Conservation (phyloP, 176 grass and related monocot genomes). For the Chrysopogon serrulatus region DNA sequence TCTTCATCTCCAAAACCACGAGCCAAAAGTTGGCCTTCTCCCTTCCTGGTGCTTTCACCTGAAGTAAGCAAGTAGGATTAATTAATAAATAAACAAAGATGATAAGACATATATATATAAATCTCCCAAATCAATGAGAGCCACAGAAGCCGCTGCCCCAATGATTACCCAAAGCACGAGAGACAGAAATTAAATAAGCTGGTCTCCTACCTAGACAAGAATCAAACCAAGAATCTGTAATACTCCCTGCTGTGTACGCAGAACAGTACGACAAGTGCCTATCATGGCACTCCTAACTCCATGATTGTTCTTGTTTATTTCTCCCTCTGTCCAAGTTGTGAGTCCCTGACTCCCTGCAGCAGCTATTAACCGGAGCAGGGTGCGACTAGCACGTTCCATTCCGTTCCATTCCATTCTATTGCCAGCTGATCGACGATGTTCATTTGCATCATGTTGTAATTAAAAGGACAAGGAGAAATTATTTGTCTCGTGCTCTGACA, state of each 20-base stretch:
- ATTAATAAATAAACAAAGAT: not conserved
- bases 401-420: not conserved
- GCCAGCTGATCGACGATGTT: not conserved
- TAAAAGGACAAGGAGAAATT: not conserved
- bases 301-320: conserved; percentile 22
- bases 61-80: conserved; percentile 16
- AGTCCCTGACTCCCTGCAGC: not conserved
- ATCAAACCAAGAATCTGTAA: not conserved
- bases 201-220: not conserved
- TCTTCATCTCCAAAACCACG: not conserved
- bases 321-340: not conserved
- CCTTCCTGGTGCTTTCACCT: conserved; percentile 26
- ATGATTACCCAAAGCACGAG: conserved; percentile 8
- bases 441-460: not conserved
- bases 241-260: not conserved
- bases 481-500: not conserved
- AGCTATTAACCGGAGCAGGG: conserved; percentile 30
- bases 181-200: not conserved
- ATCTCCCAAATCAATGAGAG: not conserved
- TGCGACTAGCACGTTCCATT: not conserved
- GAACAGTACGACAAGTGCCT: not conserved
- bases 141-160: not conserved
- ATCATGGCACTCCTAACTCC: not conserved
- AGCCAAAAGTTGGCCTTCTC: not conserved
- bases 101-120: not conserved